A percentile compares a stretch with the other conserved stretches of the same genome.
These are phyloP conservation scores for Colletotrichum sp. DNA, from an alignment of 2,329 filamentous ascomycete species.

Conservation along the genomic window DNA sequence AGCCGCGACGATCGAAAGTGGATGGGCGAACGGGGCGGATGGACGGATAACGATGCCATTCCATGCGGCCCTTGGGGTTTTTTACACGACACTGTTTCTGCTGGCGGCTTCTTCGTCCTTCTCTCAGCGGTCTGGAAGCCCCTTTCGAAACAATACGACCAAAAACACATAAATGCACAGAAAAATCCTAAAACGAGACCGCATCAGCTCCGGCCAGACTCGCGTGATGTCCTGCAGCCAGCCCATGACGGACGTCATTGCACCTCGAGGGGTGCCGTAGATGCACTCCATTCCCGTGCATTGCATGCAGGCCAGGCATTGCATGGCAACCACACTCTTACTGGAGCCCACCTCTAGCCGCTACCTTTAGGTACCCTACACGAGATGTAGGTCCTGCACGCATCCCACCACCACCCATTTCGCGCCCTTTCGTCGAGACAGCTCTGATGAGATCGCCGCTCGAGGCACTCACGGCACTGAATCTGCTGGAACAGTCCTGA, in stretches of 20 bases:
- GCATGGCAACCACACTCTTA: not conserved
- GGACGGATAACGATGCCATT: not conserved
- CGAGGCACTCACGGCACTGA: not conserved
- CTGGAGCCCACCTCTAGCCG: not conserved
- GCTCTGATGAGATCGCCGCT: not conserved
- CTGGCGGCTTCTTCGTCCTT: not conserved
- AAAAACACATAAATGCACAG: not conserved
- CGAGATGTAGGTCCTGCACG: not conserved
- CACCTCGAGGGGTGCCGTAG: conserved; percentile 10
- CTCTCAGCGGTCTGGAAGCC: not conserved
- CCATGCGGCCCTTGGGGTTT: not conserved
- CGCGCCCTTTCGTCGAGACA: not conserved
- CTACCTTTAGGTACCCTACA: not conserved
- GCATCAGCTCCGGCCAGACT: not conserved
- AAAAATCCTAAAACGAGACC: not conserved
- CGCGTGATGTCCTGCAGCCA: conserved; percentile 15
- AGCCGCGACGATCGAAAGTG: conserved; percentile 11
- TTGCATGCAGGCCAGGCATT: conserved; percentile 10
- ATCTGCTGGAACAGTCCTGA: not conserved
- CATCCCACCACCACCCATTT: not conserved
- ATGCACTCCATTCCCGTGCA: conserved; percentile 16
- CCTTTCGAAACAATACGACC: not conserved
- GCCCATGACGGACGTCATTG: conserved; percentile 13
- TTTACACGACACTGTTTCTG: not conserved
- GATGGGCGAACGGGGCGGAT: not conserved